phyloP scores from a whole-genome alignment of 2,329 filamentous ascomycete species.

The Aureobasidium sp. region DNA sequence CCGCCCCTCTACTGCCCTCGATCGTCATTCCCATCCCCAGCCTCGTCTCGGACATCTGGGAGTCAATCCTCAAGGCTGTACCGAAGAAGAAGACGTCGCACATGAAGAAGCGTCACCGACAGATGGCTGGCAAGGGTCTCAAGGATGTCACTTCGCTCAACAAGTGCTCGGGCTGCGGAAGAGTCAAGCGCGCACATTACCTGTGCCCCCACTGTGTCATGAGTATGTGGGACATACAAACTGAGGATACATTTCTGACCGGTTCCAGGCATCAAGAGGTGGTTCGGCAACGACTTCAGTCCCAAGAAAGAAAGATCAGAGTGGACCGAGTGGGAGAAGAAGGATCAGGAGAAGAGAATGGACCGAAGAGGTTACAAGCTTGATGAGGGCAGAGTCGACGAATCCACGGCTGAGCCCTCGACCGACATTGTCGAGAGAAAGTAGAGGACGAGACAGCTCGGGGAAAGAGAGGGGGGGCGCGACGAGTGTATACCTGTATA shows the following conservation, averaged over 20 bases:
- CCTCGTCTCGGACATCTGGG: constrained; percentile 79
- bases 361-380: not conserved
- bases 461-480: not conserved
- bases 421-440: not conserved
- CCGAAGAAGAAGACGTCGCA: constrained; percentile 99
- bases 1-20: constrained; percentile 45
- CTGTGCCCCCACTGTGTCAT: constrained; percentile 80
- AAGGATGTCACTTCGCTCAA: constrained; percentile 84
- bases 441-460: not conserved
- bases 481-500: not conserved
- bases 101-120: constrained; percentile 84
- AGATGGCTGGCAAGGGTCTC: constrained; percentile 90
- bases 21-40: constrained; percentile 57
- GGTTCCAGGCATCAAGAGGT: constrained; percentile 24
- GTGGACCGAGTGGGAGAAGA: constrained; percentile 2
- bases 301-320: constrained; percentile 16
- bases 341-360: not conserved
- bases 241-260: not conserved
- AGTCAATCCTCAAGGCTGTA: constrained; percentile 81
- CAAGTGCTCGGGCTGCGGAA: constrained; percentile 81
- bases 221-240: no score
- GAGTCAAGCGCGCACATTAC: constrained; percentile 78
- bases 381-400: not conserved
- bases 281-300: constrained; percentile 28
- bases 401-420: not conserved